Evolutionary conservation across 306 rosid species (phyloP).

Genomic region (Sophora flavescens): DNA sequence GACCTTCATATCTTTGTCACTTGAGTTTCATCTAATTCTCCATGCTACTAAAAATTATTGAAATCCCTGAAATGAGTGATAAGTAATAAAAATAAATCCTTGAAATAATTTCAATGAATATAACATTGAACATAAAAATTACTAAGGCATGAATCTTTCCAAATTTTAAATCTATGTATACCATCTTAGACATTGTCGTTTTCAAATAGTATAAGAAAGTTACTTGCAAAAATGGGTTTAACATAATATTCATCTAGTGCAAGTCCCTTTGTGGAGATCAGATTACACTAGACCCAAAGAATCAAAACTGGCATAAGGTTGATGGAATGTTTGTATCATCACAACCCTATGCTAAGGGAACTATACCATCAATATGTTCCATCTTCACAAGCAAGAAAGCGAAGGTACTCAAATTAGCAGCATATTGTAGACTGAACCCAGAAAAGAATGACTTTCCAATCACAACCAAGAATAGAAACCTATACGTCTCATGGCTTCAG

Average conservation of each 20-base stretch:
- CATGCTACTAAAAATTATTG: too few species aligned
- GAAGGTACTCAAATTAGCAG: constrained; percentile 2
- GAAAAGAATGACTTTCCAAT: constrained; percentile 8
- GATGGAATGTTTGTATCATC: background rate
- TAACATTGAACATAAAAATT: background rate
- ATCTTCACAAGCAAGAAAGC: background rate
- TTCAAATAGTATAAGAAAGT: background rate
- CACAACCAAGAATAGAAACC: constrained; percentile 15
- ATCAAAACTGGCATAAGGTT: constrained; percentile 14
- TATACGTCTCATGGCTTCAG: too few species aligned
- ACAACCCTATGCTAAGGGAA: background rate
- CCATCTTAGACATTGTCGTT: background rate
- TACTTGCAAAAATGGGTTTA: background rate
- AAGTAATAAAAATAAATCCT: background rate
- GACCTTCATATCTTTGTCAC: too few species aligned
- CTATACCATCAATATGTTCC: background rate
- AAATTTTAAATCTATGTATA: constrained; percentile 10
- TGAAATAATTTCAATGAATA: background rate
- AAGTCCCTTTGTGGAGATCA: background rate
- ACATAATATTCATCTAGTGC: background rate
- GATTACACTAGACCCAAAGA: background rate
- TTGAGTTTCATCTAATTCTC: too few species aligned
- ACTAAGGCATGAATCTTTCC: background rate
- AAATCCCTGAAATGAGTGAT: too few species aligned
- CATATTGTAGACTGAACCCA: too few species aligned